Evolutionary conservation across 306 rosid genomes (phyloP), one percentile per base, ranked within the genome.

Genomic region (Vachellia pachyceras): DNA sequence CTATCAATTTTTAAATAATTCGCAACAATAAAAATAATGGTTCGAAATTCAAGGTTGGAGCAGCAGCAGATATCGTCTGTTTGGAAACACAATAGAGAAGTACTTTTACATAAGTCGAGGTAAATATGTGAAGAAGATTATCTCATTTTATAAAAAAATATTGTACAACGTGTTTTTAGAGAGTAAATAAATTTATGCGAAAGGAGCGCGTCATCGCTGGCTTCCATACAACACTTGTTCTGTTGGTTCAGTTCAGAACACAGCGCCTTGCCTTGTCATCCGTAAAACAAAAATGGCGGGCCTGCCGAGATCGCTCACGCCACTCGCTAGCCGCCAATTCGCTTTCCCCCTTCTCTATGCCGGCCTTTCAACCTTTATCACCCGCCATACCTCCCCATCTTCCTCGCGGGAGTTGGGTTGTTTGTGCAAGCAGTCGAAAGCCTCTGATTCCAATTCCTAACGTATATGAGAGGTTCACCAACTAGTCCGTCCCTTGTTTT

Each of bases 301-400:
- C 33, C 81, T 36, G 23, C 58, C 20, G 37, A 18, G 52, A 15
- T 47, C 78, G 3, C 0, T 25, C 9, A 20, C 82, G 20, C 17
- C 72, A 25, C 52, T 73, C 65, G 63, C 82, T 81, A 61, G 11
- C 81, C 79, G 46, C 63, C 66, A 13, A 0, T 49, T 63, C 13
- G 6, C 9, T 23, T 14, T 71, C 12, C 14, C 50, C 37, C 50
- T 74, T 23, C 13, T 5, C 33, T 39, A 3, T 17, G 12, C 40
- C 9, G 17, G 22, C 82, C 10, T 37, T 44, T n/a, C 20, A 47
- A 45, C 80, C 29, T 49, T 69, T 14, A 14, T 3, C 22, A 20
- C 10, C 23, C 23, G 3, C 65, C 10, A 3, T 20, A 20, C 52
- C 66, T 63, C 18, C 36, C 35, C 7, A 15, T 22, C 14, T 35